Evolutionary conservation across 2,329 filamentous ascomycete genomes (phyloP).

Genomic region (Fusarium duplospermum): DNA sequence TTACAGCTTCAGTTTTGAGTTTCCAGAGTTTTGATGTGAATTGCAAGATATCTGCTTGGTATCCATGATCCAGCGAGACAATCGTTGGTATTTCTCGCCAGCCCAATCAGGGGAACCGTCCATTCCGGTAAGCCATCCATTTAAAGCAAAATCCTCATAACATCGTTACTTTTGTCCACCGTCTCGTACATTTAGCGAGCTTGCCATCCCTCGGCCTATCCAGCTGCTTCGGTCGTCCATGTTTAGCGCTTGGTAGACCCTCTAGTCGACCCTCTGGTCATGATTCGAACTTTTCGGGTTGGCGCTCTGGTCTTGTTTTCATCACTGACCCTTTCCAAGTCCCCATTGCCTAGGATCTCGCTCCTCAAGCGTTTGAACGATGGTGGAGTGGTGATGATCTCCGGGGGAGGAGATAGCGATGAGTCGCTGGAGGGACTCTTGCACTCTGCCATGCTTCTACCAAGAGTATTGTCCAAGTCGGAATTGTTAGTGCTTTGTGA

Average conservation of each 20-base stretch:
- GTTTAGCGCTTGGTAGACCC: neutral
- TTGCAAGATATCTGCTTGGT: neutral
- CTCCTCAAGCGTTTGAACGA: constrained; percentile 1
- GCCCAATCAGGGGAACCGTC: neutral
- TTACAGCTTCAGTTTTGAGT: constrained; percentile 7
- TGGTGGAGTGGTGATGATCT: constrained; percentile 28
- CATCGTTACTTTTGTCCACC: neutral
- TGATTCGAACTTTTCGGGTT: neutral
- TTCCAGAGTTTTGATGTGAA: neutral
- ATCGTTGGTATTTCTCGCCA: neutral
- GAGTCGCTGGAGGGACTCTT: constrained; percentile 8
- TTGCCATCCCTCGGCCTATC: neutral
- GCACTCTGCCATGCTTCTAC: neutral
- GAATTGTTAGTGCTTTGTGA: neutral
- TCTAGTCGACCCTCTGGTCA: neutral
- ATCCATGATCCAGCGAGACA: neutral
- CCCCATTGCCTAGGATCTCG: neutral
- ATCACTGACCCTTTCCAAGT: neutral
- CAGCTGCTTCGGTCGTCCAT: neutral
- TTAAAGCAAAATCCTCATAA: neutral
- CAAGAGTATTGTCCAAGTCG: neutral
- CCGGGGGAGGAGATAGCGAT: constrained; percentile 32
- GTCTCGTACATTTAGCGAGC: neutral
- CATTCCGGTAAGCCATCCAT: neutral
- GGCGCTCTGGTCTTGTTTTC: neutral